These are phyloP conservation scores for Gigaspora rosea DNA, from an alignment of 192 early-diverging fungal species.

Conservation along the genomic window DNA sequence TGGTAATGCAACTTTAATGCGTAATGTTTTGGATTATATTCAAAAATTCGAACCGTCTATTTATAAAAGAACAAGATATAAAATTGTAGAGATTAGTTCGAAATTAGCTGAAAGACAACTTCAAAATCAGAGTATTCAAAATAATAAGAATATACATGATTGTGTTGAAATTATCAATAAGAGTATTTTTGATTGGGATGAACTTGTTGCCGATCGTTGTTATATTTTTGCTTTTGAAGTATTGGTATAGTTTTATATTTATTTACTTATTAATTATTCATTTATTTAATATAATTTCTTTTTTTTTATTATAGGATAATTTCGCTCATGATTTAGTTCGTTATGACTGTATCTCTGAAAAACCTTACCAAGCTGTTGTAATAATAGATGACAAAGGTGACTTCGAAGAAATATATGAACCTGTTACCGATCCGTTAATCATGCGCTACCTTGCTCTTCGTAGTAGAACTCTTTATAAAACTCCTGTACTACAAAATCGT, in stretches of 20 bases:
- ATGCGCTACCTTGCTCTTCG: conserved; percentile 66
- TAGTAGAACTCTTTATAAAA: conserved; percentile 58
- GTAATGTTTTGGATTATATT: conserved; percentile 90
- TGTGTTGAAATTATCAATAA: conserved; percentile 85
- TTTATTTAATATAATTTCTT: conserved; percentile 12
- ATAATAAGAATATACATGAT: conserved; percentile 46
- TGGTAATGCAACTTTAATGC: conserved; percentile 95
- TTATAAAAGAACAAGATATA: conserved; percentile 80
- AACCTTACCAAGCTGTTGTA: conserved; percentile 82
- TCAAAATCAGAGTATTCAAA: conserved; percentile 51
- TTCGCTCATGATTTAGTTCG: conserved; percentile 95
- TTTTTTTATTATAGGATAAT: conserved; percentile 70
- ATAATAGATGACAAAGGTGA: conserved; percentile 80
- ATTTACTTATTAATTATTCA: background rate
- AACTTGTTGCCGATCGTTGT: conserved; percentile 68
- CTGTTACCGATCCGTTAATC: conserved; percentile 77
- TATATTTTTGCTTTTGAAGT: conserved; percentile 98
- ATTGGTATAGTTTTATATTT: conserved; percentile 58
- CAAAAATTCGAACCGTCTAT: conserved; percentile 75
- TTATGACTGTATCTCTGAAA: conserved; percentile 72
- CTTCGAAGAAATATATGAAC: conserved; percentile 84
- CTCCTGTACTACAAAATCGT: conserved; percentile 60
- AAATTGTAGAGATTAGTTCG: conserved; percentile 89
- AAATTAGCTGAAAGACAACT: conserved; percentile 74
- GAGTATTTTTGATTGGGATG: conserved; percentile 90